Conservation (phyloP, 176 grass and related monocot species). For the Raddia distichophylla region DNA sequence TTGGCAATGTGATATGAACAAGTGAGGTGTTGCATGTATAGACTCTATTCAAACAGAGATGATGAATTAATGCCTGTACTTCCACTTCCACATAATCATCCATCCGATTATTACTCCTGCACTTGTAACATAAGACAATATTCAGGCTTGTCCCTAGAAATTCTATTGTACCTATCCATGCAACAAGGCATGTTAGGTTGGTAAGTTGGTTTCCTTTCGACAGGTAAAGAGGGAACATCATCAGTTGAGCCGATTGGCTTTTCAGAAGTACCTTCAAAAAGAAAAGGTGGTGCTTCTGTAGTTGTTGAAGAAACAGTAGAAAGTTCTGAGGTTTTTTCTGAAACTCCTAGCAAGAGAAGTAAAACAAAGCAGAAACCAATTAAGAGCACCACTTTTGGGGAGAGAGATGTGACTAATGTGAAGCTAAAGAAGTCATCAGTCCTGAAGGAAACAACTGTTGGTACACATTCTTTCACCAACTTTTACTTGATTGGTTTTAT, state of each 20-base stretch:
- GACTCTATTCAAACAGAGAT: not conserved
- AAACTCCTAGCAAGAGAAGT: constrained; percentile 65
- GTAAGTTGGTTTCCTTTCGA: constrained; percentile 16
- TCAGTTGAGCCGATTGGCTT: constrained; percentile 23
- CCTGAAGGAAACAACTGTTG: constrained; percentile 46
- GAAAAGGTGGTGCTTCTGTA: constrained; percentile 57
- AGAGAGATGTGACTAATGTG: constrained; percentile 43
- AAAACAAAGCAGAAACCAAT: constrained; percentile 57
- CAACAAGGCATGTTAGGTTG: not conserved
- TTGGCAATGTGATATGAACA: too few species aligned
- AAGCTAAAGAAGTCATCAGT: constrained; percentile 52
- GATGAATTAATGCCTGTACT: constrained; percentile 3
- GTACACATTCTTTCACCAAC: constrained; percentile 45
- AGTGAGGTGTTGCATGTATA: too few species aligned
- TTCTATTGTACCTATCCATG: constrained; percentile 5
- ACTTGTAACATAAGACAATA: constrained; percentile 7
- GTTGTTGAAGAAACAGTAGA: constrained; percentile 56
- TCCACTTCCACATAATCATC: constrained; percentile 1
- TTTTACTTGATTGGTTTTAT: constrained; percentile 12
- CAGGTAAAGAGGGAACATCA: constrained; percentile 46
- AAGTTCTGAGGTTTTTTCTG: constrained; percentile 48
- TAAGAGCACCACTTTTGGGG: constrained; percentile 35
- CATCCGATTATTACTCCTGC: not conserved
- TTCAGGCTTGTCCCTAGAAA: not conserved
- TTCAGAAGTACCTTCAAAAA: constrained; percentile 54